Conservation (phyloP, 495 filamentous ascomycete species). For the Hyaloscypha hepaticicola region DNA sequence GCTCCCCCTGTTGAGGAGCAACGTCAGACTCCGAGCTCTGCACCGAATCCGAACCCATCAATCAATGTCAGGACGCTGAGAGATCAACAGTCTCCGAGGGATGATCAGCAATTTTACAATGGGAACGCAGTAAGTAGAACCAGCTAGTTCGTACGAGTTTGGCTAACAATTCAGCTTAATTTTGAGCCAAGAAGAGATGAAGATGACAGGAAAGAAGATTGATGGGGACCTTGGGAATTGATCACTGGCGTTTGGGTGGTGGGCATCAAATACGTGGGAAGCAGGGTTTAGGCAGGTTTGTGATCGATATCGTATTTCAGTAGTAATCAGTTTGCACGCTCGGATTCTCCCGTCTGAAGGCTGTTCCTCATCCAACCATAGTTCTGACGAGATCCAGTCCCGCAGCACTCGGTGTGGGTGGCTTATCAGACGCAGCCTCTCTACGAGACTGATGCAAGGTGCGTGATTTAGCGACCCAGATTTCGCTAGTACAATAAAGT, state of each 20-base stretch:
- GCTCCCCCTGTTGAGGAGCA: slow-evolving; percentile 17
- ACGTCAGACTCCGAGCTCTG: neutral
- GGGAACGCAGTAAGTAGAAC: slow-evolving; percentile 70
- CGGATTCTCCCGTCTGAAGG: no score
- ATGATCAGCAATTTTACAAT: slow-evolving; percentile 75
- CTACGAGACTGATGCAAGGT: no score
- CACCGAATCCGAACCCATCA: slow-evolving; percentile 21
- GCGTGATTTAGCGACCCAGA: no score
- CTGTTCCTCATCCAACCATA: no score
- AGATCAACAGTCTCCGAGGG: slow-evolving; percentile 41
- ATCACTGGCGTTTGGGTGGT: neutral
- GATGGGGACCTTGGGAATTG: neutral
- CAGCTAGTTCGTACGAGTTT: neutral
- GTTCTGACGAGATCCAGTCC: no score
- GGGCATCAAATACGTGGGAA: neutral
- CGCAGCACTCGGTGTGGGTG: no score
- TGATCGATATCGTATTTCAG: neutral
- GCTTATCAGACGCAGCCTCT: no score
- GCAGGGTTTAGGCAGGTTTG: neutral
- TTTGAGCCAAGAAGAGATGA: slow-evolving; percentile 69
- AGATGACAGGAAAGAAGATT: slow-evolving; percentile 40
- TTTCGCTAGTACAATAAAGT: no score
- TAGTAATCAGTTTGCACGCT: neutral
- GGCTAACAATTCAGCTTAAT: slow-evolving; percentile 53
- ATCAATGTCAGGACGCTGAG: slow-evolving; percentile 48